phyloP scores from a whole-genome alignment of 371 early-diverging fungal genomes.

The Rhizopus arrhizus region DNA sequence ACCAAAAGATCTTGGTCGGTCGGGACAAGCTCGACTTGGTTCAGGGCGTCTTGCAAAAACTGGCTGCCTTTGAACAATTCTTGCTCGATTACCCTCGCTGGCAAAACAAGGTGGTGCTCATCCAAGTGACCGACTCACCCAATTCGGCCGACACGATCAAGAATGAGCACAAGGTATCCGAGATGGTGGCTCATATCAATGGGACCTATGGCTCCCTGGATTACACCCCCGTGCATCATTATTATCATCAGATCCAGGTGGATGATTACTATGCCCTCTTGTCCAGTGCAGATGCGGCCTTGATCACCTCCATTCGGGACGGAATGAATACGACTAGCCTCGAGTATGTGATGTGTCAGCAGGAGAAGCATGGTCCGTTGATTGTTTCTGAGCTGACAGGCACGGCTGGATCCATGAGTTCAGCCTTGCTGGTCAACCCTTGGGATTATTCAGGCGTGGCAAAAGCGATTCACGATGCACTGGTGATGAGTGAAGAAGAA shows the following conservation, averaged over 20 bases:
- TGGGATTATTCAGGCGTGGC: conserved; percentile 96
- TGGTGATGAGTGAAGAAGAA: conserved; percentile 86
- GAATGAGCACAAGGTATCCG: conserved; percentile 84
- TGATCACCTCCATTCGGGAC: conserved; percentile 96
- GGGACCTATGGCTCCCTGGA: conserved; percentile 93
- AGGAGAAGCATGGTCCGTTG: conserved; percentile 87
- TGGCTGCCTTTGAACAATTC: conserved; percentile 94
- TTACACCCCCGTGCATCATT: conserved; percentile 92
- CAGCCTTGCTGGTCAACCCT: conserved; percentile 94
- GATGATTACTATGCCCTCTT: conserved; percentile 96
- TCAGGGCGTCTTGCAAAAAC: conserved; percentile 97
- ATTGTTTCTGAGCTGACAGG: conserved; percentile 98
- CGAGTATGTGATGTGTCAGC: conserved; percentile 98
- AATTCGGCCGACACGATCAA: conserved; percentile 52
- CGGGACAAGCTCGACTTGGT: conserved; percentile 98
- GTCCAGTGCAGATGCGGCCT: conserved; percentile 90
- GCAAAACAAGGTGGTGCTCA: conserved; percentile 85
- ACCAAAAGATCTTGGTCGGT: conserved; percentile 96
- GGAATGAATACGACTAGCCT: conserved; percentile 99
- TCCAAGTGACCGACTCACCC: conserved; percentile 74
- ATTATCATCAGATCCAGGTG: conserved; percentile 90
- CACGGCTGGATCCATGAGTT: conserved; percentile 89
- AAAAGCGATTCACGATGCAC: conserved; percentile 85
- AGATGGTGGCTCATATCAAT: conserved; percentile 92
- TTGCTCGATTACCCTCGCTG: conserved; percentile 88